Percentiles rank a stretch among this genome's conserved stretches.
Evolutionary conservation across 257 asterid genomes (phyloP).

Genomic region (Penstemon eatonii): DNA sequence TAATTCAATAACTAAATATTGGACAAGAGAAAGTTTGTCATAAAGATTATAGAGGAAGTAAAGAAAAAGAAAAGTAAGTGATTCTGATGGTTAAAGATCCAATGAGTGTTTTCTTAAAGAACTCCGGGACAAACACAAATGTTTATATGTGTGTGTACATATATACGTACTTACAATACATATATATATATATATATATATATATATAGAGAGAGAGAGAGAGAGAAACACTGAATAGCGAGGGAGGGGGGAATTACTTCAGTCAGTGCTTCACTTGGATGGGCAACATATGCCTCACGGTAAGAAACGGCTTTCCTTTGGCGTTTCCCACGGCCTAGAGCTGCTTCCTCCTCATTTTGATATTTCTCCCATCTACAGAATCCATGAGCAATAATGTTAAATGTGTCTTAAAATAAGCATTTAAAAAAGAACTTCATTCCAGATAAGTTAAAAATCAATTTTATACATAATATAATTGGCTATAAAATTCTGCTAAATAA

Average conservation of each 20-base stretch:
- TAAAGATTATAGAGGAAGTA: not conserved
- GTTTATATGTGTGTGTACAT: not conserved
- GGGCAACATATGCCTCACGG: constrained; percentile 81
- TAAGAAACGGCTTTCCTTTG: constrained; percentile 88
- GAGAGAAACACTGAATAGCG: constrained; percentile 6
- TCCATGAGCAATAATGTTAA: constrained; percentile 27
- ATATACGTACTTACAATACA: not conserved
- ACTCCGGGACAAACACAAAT: not conserved
- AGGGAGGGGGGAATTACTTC: constrained; percentile 49
- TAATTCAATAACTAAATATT: constrained; percentile 1
- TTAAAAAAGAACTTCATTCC: not conserved
- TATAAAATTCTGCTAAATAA: not conserved
- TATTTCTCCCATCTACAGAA: constrained; percentile 83
- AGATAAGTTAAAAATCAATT: not conserved
- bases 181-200: not conserved
- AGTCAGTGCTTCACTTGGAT: constrained; percentile 50
- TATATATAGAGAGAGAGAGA: not conserved
- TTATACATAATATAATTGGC: not conserved
- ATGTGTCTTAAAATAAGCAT: constrained; percentile 3
- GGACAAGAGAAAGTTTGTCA: not conserved
- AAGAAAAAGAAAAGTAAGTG: not conserved
- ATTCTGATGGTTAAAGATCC: not conserved
- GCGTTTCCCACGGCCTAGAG: constrained; percentile 99
- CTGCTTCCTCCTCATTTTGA: constrained; percentile 92
- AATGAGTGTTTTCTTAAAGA: not conserved